A percentile compares a stretch with the other conserved stretches of the same genome.
These are phyloP conservation scores for Davidsoniella virescens DNA, from an alignment of 2,329 filamentous ascomycete genomes.

Conservation along the genomic window DNA sequence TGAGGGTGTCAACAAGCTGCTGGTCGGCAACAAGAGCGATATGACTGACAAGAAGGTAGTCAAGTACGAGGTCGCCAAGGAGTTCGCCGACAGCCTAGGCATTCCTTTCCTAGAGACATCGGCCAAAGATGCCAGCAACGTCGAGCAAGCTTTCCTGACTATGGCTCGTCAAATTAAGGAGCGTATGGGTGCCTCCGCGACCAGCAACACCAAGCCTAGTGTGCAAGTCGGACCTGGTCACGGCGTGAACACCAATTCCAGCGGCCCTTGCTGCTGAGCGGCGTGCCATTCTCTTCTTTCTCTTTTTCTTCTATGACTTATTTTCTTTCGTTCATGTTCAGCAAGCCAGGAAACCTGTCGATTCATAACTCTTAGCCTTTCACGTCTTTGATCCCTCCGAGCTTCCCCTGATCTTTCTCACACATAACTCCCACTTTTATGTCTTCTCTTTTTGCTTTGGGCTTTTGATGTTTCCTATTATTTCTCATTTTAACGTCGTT, in stretches of 20 bases:
- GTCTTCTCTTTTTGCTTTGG: no score
- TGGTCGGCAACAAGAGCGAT: constrained; percentile 99
- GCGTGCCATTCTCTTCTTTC: constrained; percentile 3
- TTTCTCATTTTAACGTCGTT: constrained; percentile 1
- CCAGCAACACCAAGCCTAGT: constrained; percentile 95
- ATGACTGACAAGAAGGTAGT: constrained; percentile 99
- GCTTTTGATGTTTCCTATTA: no score
- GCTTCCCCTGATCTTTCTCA: background rate
- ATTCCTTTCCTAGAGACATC: constrained; percentile 99
- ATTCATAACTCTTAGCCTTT: no score
- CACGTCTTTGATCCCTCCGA: no score
- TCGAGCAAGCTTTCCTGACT: constrained; percentile 98
- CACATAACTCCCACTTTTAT: no score
- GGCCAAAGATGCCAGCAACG: constrained; percentile 98
- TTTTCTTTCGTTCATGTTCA: background rate
- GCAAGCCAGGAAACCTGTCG: no score
- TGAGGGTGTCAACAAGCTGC: constrained; percentile 97
- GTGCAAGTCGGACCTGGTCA: constrained; percentile 92
- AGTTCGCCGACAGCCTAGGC: constrained; percentile 95
- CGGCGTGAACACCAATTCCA: constrained; percentile 76
- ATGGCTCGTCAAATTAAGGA: constrained; percentile 99
- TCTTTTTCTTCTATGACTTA: constrained; percentile 9
- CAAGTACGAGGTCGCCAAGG: constrained; percentile 98
- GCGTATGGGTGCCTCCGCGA: constrained; percentile 91
- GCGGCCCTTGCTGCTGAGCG: constrained; percentile 76